Evolutionary conservation across 2,329 filamentous ascomycete genomes (phyloP).

Genomic region (Stachybotrys chlorohalonatus): DNA sequence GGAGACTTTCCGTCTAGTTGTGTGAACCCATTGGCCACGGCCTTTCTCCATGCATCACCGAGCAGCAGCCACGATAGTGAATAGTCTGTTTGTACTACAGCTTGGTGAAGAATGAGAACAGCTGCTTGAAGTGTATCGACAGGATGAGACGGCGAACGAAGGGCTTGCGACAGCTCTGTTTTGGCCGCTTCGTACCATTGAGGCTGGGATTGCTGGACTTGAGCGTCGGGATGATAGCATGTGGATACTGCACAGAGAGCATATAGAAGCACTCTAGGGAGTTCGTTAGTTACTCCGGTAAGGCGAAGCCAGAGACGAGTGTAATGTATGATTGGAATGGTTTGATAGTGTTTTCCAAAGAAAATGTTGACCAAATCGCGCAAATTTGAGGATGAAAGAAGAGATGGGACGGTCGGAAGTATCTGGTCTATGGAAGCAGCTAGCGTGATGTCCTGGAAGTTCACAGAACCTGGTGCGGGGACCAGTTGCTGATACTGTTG

Average conservation of each 20-base stretch:
- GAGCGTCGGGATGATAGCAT: slow-evolving; percentile 8
- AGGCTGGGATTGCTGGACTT: slow-evolving; percentile 7
- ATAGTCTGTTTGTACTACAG: slow-evolving; percentile 9
- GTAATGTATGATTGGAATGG: neutral
- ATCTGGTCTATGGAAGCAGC: neutral
- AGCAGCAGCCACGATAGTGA: slow-evolving; percentile 10
- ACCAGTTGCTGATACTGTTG: neutral
- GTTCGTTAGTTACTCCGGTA: neutral
- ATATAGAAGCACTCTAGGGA: slow-evolving; percentile 3
- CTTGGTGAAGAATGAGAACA: slow-evolving; percentile 11
- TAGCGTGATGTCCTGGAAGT: neutral
- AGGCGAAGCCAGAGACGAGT: neutral
- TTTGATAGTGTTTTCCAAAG: neutral
- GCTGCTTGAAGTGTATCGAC: slow-evolving; percentile 12
- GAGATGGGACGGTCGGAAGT: neutral
- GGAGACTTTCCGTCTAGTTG: slow-evolving; percentile 4
- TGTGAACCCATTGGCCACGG: slow-evolving; percentile 10
- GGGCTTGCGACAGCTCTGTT: slow-evolving; percentile 5
- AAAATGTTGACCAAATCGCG: neutral
- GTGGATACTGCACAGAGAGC: slow-evolving; percentile 11
- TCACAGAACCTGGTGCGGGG: neutral
- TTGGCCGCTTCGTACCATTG: slow-evolving; percentile 11
- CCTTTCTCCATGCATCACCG: slow-evolving; percentile 14
- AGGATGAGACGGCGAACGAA: slow-evolving; percentile 6
- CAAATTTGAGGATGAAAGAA: slow-evolving; percentile 2